These are phyloP conservation scores for Neotropicomus parvogracilis DNA, from an alignment of 1,284 basidiomycete genomes.

Conservation along the genomic window DNA sequence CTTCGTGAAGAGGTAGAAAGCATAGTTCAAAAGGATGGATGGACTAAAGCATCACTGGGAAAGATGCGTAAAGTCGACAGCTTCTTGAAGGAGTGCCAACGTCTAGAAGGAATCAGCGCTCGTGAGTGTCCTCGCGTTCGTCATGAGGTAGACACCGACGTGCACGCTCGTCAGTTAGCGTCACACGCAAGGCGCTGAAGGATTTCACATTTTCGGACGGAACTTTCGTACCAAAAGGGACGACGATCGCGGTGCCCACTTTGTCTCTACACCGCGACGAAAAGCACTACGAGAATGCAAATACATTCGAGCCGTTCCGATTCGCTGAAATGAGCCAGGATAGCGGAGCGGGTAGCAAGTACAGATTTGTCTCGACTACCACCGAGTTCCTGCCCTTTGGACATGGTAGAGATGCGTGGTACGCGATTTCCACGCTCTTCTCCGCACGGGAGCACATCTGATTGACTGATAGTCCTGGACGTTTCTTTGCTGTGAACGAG, in stretches of 20 bases:
- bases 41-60: conserved; percentile 40
- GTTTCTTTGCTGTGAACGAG: too few species aligned
- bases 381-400: too few species aligned
- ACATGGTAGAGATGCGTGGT: too few species aligned
- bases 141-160: too few species aligned
- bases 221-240: conserved; percentile 37
- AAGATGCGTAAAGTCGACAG: conserved; percentile 46
- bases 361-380: too few species aligned
- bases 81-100: conserved; percentile 30
- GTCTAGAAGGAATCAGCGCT: neutral
- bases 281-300: conserved; percentile 17
- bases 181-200: conserved; percentile 33
- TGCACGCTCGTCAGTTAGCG: conserved; percentile 20
- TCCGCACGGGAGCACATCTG: too few species aligned
- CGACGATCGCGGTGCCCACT: conserved; percentile 21
- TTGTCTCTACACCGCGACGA: conserved; percentile 27
- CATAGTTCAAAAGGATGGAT: conserved; percentile 38
- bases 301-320: neutral
- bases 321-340: too few species aligned
- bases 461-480: too few species aligned
- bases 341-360: too few species aligned
- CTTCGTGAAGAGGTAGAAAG: conserved; percentile 32
- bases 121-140: conserved; percentile 31
- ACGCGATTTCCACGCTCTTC: too few species aligned
- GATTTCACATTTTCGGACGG: conserved; percentile 42